These are phyloP conservation scores for Cymbopogon flexuosus DNA, from an alignment of 202 grass and related monocot genomes.

Conservation along the genomic window DNA sequence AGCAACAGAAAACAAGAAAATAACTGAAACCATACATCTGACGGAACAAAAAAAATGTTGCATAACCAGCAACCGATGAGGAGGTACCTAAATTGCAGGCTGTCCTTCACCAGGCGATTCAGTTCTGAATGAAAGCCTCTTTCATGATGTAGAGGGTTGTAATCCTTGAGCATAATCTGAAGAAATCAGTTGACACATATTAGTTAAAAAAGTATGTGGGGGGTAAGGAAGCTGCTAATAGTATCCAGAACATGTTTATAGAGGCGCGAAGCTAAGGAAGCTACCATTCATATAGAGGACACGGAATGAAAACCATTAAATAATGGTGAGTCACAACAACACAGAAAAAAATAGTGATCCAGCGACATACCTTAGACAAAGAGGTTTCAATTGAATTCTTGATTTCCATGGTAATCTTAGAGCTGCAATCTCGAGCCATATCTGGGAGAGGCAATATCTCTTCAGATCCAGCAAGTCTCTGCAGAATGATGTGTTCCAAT, in stretches of 20 bases:
- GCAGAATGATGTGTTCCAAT: slow-evolving; percentile 14
- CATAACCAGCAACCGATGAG: not conserved
- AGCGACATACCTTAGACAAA: slow-evolving; percentile 52
- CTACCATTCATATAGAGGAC: not conserved
- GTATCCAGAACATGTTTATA: not conserved
- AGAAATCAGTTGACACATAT: not conserved
- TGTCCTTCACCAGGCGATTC: slow-evolving; percentile 70
- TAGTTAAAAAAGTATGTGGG: not conserved
- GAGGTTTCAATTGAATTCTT: slow-evolving; percentile 61
- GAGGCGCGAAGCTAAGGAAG: not conserved
- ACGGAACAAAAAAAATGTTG: not conserved
- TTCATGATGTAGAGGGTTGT: slow-evolving; percentile 91
- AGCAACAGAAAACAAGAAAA: not conserved
- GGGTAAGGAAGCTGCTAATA: slow-evolving; percentile 5
- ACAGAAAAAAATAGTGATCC: not conserved
- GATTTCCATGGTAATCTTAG: slow-evolving; percentile 40
- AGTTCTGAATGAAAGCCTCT: slow-evolving; percentile 81
- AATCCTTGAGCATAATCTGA: slow-evolving; percentile 71
- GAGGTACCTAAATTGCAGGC: slow-evolving; percentile 80
- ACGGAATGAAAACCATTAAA: not conserved
- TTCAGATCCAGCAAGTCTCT: slow-evolving; percentile 91
- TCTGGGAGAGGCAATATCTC: slow-evolving; percentile 72
- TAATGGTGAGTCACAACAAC: not conserved
- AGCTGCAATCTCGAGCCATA: slow-evolving; percentile 25
- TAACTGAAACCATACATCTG: not conserved